These are phyloP conservation scores for Myriangium duriaei DNA, from an alignment of 2,329 filamentous ascomycete genomes.

Conservation along the genomic window DNA sequence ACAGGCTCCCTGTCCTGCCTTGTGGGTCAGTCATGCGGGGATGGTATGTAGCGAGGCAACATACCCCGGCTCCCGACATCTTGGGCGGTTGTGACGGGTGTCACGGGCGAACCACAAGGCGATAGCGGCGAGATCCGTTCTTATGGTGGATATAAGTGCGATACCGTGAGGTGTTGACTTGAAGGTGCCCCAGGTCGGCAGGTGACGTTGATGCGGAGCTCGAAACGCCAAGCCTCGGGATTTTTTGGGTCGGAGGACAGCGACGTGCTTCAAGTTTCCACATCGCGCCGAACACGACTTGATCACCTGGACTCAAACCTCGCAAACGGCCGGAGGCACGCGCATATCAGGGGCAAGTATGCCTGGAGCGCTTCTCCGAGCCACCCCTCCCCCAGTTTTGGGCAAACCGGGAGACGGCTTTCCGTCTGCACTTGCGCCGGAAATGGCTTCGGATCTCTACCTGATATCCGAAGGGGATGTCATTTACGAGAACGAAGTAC, in stretches of 20 bases:
- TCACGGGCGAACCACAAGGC: no score
- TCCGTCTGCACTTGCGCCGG: conserved; percentile 7
- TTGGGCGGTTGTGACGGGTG: conserved; percentile 7
- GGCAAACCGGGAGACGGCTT: conserved; percentile 12
- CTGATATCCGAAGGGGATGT: conserved; percentile 72
- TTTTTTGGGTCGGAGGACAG: not conserved
- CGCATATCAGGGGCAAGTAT: conserved; percentile 20
- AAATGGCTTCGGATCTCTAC: conserved; percentile 24
- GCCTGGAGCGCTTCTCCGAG: conserved; percentile 38
- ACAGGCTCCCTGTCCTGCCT: conserved; percentile 82
- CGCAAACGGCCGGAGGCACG: not conserved
- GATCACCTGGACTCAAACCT: no score
- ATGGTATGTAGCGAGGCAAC: conserved; percentile 1
- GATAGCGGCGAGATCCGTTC: no score
- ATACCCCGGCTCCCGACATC: conserved; percentile 32
- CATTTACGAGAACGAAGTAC: conserved; percentile 90
- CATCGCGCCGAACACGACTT: no score
- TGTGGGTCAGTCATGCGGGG: conserved; percentile 13
- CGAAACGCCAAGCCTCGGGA: not conserved
- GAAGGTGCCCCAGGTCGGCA: no score
- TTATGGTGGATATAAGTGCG: no score
- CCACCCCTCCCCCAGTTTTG: conserved; percentile 19
- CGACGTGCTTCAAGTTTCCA: not conserved
- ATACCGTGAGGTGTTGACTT: no score
- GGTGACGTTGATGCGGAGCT: not conserved